Evolutionary conservation across 495 filamentous ascomycete genomes (phyloP).

Genomic region (Geoglossum glabrum): DNA sequence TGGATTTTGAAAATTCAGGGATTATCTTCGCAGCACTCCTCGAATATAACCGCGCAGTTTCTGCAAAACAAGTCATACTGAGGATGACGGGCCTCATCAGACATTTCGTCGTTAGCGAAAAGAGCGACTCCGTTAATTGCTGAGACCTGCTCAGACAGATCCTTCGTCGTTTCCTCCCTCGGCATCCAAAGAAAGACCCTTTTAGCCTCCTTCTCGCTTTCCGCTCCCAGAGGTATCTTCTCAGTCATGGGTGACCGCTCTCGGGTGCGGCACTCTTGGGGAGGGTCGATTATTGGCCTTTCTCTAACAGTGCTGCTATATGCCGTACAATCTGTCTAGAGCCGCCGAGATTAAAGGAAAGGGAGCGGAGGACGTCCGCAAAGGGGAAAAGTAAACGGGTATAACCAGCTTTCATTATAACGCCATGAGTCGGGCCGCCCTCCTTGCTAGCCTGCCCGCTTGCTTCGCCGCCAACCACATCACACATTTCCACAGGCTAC

Average conservation of each 20-base stretch:
- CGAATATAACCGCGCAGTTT: slow-evolving; percentile 14
- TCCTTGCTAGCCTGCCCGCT: too few relatives aligned
- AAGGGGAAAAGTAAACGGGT: slow-evolving; percentile 8
- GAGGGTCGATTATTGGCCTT: slow-evolving; percentile 6
- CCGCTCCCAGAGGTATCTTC: background rate
- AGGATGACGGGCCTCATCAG: background rate
- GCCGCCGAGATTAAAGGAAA: slow-evolving; percentile 8
- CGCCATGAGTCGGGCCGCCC: too few relatives aligned
- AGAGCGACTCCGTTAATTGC: slow-evolving; percentile 9
- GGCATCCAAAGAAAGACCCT: slow-evolving; percentile 9
- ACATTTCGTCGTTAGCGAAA: background rate
- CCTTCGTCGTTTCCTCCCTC: slow-evolving; percentile 8
- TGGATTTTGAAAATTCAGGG: background rate
- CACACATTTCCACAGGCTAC: too few relatives aligned
- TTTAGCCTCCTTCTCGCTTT: too few relatives aligned
- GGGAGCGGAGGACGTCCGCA: slow-evolving; percentile 10
- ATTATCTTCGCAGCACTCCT: background rate
- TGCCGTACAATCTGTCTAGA: slow-evolving; percentile 8
- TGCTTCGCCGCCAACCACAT: too few relatives aligned
- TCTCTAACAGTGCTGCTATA: slow-evolving; percentile 8
- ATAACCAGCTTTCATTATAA: too few relatives aligned
- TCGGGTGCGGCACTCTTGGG: slow-evolving; percentile 4
- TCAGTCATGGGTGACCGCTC: slow-evolving; percentile 8
- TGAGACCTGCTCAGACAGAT: slow-evolving; percentile 10
- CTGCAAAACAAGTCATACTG: slow-evolving; percentile 19